Evolutionary conservation across 1,284 basidiomycete species (phyloP).

Genomic region (Spongiforma sp.): DNA sequence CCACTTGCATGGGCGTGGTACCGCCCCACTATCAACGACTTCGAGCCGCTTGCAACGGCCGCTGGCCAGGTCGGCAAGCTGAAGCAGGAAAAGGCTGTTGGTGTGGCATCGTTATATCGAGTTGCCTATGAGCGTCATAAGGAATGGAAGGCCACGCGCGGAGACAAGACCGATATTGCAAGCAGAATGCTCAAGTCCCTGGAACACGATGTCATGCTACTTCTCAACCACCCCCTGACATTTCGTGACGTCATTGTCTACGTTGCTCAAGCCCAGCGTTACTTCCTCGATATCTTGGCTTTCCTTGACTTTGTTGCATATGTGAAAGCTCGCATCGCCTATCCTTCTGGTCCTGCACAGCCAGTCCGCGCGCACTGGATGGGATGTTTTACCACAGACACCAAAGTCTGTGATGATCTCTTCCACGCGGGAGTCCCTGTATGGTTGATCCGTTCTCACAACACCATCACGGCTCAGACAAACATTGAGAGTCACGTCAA

Average conservation of each 20-base stretch:
- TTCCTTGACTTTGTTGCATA: neutral
- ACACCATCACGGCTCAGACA: neutral
- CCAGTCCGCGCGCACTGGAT: neutral
- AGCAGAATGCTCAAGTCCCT: neutral
- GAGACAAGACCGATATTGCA: neutral
- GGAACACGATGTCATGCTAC: neutral
- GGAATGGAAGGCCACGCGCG: neutral
- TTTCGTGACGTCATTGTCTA: neutral
- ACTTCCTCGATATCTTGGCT: neutral
- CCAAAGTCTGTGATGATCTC: neutral
- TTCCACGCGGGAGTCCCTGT: neutral
- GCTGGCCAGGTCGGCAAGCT: conserved; percentile 7
- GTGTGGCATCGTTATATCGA: neutral
- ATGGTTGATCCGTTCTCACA: neutral
- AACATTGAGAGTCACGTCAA: neutral
- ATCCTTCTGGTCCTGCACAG: neutral
- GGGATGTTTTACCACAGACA: neutral
- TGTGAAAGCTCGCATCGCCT: neutral
- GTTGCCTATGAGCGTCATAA: neutral
- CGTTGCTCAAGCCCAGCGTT: neutral
- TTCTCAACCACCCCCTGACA: neutral
- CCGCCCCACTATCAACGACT: neutral
- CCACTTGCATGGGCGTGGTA: conserved; percentile 17
- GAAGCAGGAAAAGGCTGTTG: neutral
- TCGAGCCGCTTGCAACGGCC: neutral